Base-by-base conservation (phyloP, 768 basidiomycete genomes). In the Lactarius sp. region DNA sequence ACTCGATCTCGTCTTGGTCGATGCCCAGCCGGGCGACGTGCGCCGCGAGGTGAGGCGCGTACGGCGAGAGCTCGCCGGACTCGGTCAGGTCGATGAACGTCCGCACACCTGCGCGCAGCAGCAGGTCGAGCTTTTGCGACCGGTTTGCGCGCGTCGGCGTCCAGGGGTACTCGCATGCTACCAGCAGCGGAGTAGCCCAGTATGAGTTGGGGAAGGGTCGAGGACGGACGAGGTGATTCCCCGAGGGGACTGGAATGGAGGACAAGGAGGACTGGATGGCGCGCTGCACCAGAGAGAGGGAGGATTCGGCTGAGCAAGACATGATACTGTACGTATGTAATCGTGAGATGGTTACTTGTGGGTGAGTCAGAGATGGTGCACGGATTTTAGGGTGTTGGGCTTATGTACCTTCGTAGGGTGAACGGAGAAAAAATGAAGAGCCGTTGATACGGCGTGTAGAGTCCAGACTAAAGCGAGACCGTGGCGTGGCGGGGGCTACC, bases 31-130 rank as follows among this genome's bases (percentile, higher is more conserved):
- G 74, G 9, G 71, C 70, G 5, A 85, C 84, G 58, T 86, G 83
- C 47, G 73, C 69, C 53, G 76, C 73, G 66, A 92, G 82, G 70
- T 79, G 78, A 36, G 79, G 77, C 18, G 77, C 76, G 73, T 91
- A 92, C 0, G 88, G 84, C 22, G 80, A 77, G 52, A 92, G 83
- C 74, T 92, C 89, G 49, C 86, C 85, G n/a, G 77, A 77, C 69
- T 92, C 89, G n/a, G 89, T 92, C 70, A 92, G 83, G 76, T 92
- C 90, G 72, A 91, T 85, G 73, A 91, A 91, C 5, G 89, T 90
- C 64, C 87, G 85, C 8, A 90, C 85, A 52, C 89, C 89, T 1
- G 87, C 83, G 10, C 75, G 75, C 31, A 92, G 83, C 56, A 92
- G 79, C 0, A 83, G 83, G 75, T 90, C 88, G 66, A 92, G 81